Evolutionary conservation across 441 rosid genomes (phyloP).

Genomic region (Adansonia madagascariensis): DNA sequence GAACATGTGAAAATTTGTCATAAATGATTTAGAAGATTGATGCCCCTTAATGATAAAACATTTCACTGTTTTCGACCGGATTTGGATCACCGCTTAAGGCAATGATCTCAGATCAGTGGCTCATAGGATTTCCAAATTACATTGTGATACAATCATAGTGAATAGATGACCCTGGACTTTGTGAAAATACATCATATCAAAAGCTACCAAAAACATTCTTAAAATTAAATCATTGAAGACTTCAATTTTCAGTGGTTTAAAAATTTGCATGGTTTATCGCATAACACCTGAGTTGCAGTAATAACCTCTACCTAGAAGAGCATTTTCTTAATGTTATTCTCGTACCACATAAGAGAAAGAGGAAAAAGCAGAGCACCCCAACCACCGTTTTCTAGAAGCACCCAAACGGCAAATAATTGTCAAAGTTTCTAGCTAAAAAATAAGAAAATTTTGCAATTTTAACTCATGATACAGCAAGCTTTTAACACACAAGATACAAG

Average conservation of each 20-base stretch:
- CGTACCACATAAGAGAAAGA: not conserved
- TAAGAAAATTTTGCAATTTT: not conserved
- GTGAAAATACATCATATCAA: not conserved
- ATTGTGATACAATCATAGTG: not conserved
- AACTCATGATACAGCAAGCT: conserved; percentile 1
- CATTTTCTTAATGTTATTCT: not conserved
- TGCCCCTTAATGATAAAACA: not conserved
- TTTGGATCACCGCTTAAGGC: not conserved
- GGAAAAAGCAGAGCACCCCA: not conserved
- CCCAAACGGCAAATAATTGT: not conserved
- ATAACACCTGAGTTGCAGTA: not conserved
- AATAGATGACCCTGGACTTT: not conserved
- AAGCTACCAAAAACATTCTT: not conserved
- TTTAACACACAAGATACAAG: not conserved
- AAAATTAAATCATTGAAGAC: not conserved
- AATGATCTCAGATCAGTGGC: not conserved
- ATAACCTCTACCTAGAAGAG: not conserved
- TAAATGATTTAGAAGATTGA: not conserved
- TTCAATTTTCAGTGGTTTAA: not conserved
- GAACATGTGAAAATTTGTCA: not conserved
- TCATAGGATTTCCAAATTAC: not conserved
- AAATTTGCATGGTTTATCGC: not conserved
- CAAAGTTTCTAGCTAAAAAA: not conserved
- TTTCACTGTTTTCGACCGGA: not conserved
- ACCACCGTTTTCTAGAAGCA: not conserved